Evolutionary conservation across 2,329 filamentous ascomycete species (phyloP), one percentile per base, ranked within the genome.

Genomic region (Neopestalotiopsis rosae): DNA sequence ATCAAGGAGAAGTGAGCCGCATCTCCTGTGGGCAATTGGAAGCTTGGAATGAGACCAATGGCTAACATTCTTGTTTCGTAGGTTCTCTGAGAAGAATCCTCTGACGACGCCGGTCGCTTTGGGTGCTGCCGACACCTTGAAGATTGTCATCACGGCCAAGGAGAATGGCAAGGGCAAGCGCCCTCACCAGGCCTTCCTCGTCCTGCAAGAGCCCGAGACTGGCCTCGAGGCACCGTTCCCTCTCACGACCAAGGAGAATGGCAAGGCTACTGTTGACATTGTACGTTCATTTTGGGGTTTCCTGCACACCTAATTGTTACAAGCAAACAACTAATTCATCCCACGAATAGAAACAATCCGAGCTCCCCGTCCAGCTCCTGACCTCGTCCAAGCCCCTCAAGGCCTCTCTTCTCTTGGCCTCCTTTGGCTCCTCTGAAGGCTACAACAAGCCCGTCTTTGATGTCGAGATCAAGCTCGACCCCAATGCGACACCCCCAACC

Each of bases 131-230:
- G 94, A 97, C 78, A 90, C 90, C 57, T 85, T 98, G 77, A 97
- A 96, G 84, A 84, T 99, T 73, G 82, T 90, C 73, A 84, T 99
- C 76, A 97, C 94, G 42, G 88, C 94, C 9, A 92, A 92, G 79
- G 94, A 97, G 77, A 91, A 89, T 78, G 90, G 90, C 81, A 91
- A 90, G 74, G 87, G 89, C 61, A 95, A 94, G 86, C 90, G 93
- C 73, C 94, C 96, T 74, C 96, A 99, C 82, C 96, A 99, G 82
- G 94, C 94, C 5, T 98, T 98, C 84, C 86, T 99, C 67, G 87
- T 96, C 17, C 82, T 99, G 69, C 91, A 89, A 75, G 94, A 98
- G 74, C 84, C 87, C 12, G 83, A 86, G 13, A 91, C 90, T 12
- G 94, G 93, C 45, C 85, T 99, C 61, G 95, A 98, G 81, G 91